These are phyloP conservation scores for Termitomyces sp. DNA, from an alignment of 768 basidiomycete genomes.

Conservation along the genomic window DNA sequence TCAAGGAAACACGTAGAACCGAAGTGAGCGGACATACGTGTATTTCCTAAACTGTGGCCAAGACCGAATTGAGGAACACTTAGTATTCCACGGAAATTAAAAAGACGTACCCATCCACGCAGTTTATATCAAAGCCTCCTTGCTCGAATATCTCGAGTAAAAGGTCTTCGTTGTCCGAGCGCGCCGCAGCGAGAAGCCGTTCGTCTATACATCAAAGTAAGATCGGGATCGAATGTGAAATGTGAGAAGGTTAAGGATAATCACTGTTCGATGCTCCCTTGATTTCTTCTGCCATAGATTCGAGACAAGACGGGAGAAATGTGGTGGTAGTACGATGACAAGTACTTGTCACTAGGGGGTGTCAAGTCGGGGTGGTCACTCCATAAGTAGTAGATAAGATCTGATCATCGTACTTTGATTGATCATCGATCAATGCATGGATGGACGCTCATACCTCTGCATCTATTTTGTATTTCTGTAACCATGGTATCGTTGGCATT, in stretches of 20 bases:
- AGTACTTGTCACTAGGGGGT: neutral
- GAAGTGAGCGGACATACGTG: constrained; percentile 44
- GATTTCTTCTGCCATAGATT: constrained; percentile 12
- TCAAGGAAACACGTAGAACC: neutral
- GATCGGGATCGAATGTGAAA: neutral
- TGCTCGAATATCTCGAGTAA: constrained; percentile 54
- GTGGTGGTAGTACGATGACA: neutral
- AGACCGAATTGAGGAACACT: neutral
- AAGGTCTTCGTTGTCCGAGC: constrained; percentile 66
- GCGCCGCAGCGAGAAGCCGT: constrained; percentile 66
- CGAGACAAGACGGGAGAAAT: neutral
- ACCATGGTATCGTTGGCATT: too few relatives aligned
- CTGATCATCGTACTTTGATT: neutral
- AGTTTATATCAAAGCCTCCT: constrained; percentile 66
- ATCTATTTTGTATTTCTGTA: too few relatives aligned
- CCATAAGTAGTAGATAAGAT: neutral
- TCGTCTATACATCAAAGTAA: constrained; percentile 43
- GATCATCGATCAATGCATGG: too few relatives aligned
- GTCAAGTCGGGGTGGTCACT: too few relatives aligned
- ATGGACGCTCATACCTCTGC: too few relatives aligned
- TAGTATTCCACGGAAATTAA: neutral
- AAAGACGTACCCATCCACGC: constrained; percentile 63
- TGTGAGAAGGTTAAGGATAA: neutral
- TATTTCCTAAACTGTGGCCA: constrained; percentile 61
- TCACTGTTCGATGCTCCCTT: constrained; percentile 24